These are phyloP conservation scores for Alternaria triticimaculans DNA, from an alignment of 2,329 filamentous ascomycete species.

Conservation along the genomic window DNA sequence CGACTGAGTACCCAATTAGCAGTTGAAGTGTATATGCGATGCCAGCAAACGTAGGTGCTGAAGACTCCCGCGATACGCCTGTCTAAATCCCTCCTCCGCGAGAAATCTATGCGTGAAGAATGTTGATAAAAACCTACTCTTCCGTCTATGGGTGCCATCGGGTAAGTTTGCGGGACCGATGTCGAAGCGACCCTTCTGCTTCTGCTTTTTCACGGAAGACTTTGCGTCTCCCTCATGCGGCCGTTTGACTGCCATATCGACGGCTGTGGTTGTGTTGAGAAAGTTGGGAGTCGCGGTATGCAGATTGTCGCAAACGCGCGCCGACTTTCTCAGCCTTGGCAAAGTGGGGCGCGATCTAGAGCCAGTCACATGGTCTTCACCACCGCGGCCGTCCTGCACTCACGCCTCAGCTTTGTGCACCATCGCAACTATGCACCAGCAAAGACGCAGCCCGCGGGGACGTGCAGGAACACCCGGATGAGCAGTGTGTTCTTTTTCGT, in stretches of 20 bases:
- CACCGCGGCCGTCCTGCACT: constrained; percentile 15
- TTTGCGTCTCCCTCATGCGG: constrained; percentile 56
- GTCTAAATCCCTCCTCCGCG: neutral
- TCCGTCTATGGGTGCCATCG: constrained; percentile 85
- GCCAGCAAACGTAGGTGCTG: neutral
- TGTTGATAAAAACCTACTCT: constrained; percentile 58
- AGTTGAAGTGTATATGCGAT: neutral
- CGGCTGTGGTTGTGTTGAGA: neutral
- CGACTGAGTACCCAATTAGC: constrained; percentile 59
- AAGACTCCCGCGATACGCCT: neutral
- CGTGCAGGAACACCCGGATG: constrained; percentile 5
- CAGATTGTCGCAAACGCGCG: constrained; percentile 8
- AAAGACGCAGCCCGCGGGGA: neutral
- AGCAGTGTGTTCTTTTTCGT: constrained; percentile 17
- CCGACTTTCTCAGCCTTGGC: constrained; percentile 30
- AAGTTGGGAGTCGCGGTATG: constrained; percentile 1
- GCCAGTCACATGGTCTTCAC: constrained; percentile 15
- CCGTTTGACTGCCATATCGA: constrained; percentile 66
- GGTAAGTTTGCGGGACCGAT: constrained; percentile 91
- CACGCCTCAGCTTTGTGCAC: constrained; percentile 10
- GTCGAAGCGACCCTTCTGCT: constrained; percentile 73
- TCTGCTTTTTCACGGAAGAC: constrained; percentile 51
- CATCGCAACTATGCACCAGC: constrained; percentile 2
- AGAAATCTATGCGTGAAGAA: neutral
- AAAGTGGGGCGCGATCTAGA: constrained; percentile 14